Conservation (phyloP, 495 filamentous ascomycete genomes). For the Penicillium soppii region DNA sequence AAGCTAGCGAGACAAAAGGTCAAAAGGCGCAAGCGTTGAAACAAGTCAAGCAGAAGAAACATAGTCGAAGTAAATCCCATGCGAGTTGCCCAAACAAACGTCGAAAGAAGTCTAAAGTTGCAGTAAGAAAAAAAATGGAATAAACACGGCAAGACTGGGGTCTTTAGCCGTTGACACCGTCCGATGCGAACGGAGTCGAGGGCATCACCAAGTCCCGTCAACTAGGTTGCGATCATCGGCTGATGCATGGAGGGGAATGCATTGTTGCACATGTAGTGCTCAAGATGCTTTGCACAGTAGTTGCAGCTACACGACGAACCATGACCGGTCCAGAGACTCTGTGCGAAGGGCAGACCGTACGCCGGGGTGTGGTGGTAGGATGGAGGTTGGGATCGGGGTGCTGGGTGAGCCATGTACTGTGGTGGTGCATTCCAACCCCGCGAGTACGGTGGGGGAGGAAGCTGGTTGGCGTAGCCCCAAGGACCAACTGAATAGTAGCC, state of each 20-base stretch:
- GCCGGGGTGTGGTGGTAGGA: constrained; percentile 53
- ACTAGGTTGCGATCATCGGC: constrained; percentile 47
- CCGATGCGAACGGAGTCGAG: constrained; percentile 15
- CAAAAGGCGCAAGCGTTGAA: constrained; percentile 33
- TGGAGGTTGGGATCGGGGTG: constrained; percentile 46
- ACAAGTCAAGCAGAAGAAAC: constrained; percentile 29
- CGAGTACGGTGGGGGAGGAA: constrained; percentile 46
- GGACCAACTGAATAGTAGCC: constrained; percentile 56
- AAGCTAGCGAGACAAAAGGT: constrained; percentile 20
- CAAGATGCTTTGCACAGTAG: constrained; percentile 62
- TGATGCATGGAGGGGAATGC: constrained; percentile 62
- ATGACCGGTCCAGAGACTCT: constrained; percentile 58
- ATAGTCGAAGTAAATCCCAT: constrained; percentile 37
- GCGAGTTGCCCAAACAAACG: constrained; percentile 28
- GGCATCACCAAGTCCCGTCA: constrained; percentile 11
- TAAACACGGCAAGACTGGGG: constrained; percentile 12
- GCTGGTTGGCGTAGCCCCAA: constrained; percentile 56
- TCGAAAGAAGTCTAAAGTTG: constrained; percentile 29
- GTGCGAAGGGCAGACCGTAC: constrained; percentile 55
- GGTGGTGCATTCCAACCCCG: constrained; percentile 42
- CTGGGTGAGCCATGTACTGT: constrained; percentile 48
- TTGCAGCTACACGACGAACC: constrained; percentile 67
- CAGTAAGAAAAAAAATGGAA: constrained; percentile 16
- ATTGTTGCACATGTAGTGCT: constrained; percentile 63
- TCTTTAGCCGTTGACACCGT: constrained; percentile 11